These are phyloP conservation scores for Paramecium caudatum DNA, from an alignment of 73 alveolate species.

Conservation along the genomic window DNA sequence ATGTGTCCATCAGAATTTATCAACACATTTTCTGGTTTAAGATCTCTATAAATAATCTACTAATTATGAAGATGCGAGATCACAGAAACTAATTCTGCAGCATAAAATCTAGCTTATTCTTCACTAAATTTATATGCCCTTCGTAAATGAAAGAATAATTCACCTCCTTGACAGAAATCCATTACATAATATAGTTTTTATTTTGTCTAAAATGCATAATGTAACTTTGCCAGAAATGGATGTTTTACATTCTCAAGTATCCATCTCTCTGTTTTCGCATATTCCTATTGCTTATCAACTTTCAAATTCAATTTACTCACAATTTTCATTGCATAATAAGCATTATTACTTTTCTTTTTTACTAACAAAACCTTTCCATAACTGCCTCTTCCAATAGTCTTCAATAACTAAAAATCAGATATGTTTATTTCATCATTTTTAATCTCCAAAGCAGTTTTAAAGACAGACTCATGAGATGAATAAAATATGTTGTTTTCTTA, in stretches of 20 bases:
- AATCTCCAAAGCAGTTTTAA: too few species aligned
- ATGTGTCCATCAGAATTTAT: conserved; percentile 95
- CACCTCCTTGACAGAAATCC: conserved; percentile 98
- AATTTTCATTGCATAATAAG: conserved; percentile 95
- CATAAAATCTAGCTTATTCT: conserved; percentile 88
- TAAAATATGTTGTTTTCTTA: too few species aligned
- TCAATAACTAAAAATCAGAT: conserved; percentile 79
- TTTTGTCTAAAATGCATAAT: conserved; percentile 94
- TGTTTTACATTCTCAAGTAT: conserved; percentile 86
- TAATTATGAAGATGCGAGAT: conserved; percentile 91
- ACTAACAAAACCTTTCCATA: conserved; percentile 85
- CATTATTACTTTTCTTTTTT: conserved; percentile 68
- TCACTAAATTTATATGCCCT: conserved; percentile 89
- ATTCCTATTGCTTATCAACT: conserved; percentile 60
- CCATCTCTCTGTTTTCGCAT: conserved; percentile 80
- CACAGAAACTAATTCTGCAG: conserved; percentile 94
- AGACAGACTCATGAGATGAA: too few species aligned
- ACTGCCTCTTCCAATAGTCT: conserved; percentile 83
- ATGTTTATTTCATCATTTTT: not conserved
- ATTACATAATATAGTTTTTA: conserved; percentile 92
- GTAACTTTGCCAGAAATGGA: conserved; percentile 93
- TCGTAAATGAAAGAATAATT: conserved; percentile 92
- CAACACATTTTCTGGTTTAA: conserved; percentile 97
- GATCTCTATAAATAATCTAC: conserved; percentile 95
- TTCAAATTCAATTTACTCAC: conserved; percentile 80